Evolutionary conservation across 2,329 filamentous ascomycete species (phyloP), one percentile per base, ranked within the genome.

Genomic region (Bipolaris bicolor): DNA sequence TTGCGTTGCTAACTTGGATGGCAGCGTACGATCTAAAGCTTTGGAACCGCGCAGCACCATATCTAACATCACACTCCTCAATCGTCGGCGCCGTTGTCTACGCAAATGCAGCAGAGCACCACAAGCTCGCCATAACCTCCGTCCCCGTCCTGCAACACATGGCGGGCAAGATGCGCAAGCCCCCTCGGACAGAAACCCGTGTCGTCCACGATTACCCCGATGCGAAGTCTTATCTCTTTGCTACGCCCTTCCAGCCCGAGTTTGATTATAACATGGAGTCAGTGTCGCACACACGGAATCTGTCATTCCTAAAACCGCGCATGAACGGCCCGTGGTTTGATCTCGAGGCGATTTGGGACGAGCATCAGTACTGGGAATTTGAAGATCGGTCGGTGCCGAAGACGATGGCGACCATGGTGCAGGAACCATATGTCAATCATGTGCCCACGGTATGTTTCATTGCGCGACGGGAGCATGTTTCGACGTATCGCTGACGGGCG

Each of bases 401-500:
- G 61, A 92, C 89, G 0, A 92, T 92, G 89, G 81, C 80, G n/a
- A 91, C 89, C 0, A 91, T 92, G 89, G 88, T 91, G 1, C 80
- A 87, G 51, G 87, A 91, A 72, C 89, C 89, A 2, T 91, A 91
- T 65, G 89, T 92, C 1, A 91, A 91, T 67, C 88, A 91, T 68
- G 78, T 91, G 2, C 86, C 88, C 0, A 90, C 88, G 7, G 53
- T 63, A 53, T 26, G 52, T 37, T 40, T 24, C 5, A 18, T n/a
- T 0, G 20, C 16, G 15, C 15, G 37, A 11, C 6, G 18, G 0
- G 10, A 13, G 5, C 29, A 24, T n/a, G 18, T 22, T 36, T 16
- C 16, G 7, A 46, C 24, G 20, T 18, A 34, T 26, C 22, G 39
- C 34, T 60, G 15, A 51, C 46, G 29, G 34, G 7, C 22, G 13